Conservation (phyloP, 345 rosid species). For the Ceriops tagal region DNA sequence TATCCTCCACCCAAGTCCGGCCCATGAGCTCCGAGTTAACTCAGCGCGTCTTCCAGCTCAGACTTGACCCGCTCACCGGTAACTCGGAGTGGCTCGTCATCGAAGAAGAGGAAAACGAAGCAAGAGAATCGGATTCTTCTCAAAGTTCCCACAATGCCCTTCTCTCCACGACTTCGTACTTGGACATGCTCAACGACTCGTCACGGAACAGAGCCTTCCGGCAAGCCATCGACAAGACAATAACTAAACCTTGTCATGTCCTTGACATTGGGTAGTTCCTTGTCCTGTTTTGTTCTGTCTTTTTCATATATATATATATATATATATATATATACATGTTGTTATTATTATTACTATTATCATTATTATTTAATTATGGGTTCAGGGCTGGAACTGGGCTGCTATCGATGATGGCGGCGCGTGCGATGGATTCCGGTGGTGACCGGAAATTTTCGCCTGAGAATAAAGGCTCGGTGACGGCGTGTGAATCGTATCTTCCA, state of each 20-base stretch:
- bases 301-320: not conserved
- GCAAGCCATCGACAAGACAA: conserved; percentile 51
- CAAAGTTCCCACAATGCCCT: conserved; percentile 34
- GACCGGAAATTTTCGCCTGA: conserved; percentile 3
- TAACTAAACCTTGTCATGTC: conserved; percentile 72
- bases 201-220: conserved; percentile 49
- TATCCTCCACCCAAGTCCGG: conserved; percentile 17
- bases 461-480: conserved; percentile 52
- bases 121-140: conserved; percentile 7
- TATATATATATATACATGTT: not conserved
- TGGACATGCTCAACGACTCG: conserved; percentile 77
- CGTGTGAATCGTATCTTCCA: conserved; percentile 92
- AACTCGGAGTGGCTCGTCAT: conserved; percentile 66
- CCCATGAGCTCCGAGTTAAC: conserved; percentile 45
- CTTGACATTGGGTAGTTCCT: conserved; percentile 76
- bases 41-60: conserved; percentile 58
- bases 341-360: not conserved
- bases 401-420: conserved; percentile 91
- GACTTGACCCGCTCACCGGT: conserved; percentile 56
- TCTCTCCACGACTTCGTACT: conserved; percentile 58
- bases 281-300: not conserved
- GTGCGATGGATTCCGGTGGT: conserved; percentile 44
- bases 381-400: conserved; percentile 93
- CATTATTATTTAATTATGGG: not conserved
- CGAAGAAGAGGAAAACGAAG: conserved; percentile 41